Conservation (phyloP, 768 basidiomycete genomes). For the Phylloporus scabripes region DNA sequence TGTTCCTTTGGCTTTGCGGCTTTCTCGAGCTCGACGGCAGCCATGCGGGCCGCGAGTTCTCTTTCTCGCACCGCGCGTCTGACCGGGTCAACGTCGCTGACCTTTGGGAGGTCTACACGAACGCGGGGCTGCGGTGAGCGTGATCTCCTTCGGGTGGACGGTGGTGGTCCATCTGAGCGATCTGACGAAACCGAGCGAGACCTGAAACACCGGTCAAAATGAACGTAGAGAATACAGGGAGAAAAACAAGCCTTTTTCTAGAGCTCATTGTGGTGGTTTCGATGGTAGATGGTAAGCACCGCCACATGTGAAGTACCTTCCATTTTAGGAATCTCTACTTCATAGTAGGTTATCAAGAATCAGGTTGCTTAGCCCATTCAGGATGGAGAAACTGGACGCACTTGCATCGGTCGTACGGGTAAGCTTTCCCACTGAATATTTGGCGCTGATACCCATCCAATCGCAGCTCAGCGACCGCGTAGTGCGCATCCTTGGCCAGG, state of each 20-base stretch:
- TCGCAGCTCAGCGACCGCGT: conserved; percentile 63
- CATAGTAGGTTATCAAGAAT: no score
- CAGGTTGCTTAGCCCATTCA: no score
- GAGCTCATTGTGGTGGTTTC: conserved; percentile 34
- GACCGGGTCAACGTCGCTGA: conserved; percentile 71
- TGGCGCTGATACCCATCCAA: neutral
- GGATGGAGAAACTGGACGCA: conserved; percentile 48
- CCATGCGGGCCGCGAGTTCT: conserved; percentile 67
- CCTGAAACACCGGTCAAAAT: conserved; percentile 27
- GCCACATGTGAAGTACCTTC: conserved; percentile 10
- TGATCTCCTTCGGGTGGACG: conserved; percentile 39
- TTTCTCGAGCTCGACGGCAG: conserved; percentile 63
- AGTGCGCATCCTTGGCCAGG: conserved; percentile 71
- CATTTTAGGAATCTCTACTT: neutral
- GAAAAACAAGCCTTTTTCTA: conserved; percentile 36
- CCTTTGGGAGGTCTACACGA: conserved; percentile 40
- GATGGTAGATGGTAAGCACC: conserved; percentile 11
- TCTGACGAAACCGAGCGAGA: conserved; percentile 44
- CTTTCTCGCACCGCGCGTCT: conserved; percentile 74
- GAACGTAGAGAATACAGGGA: neutral
- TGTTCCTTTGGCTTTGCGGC: conserved; percentile 48
- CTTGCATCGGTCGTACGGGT: conserved; percentile 54
- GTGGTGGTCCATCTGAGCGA: conserved; percentile 32
- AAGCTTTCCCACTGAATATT: conserved; percentile 5
- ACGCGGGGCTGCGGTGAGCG: conserved; percentile 31